Conservation (phyloP, 257 asterid genomes). For the Forsythia suspensa region DNA sequence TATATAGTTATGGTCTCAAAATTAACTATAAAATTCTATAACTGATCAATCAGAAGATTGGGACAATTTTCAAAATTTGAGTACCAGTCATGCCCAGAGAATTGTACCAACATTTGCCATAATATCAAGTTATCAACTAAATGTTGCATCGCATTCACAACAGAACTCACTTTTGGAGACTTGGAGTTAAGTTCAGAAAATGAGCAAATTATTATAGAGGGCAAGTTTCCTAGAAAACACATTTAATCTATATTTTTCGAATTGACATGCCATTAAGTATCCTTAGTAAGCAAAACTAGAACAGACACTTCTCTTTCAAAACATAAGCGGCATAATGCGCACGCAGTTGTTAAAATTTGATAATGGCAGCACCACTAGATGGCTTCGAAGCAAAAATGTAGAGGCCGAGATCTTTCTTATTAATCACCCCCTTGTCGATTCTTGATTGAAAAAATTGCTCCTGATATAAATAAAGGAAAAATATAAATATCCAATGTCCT, state of each 20-base stretch:
- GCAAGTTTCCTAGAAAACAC: not conserved
- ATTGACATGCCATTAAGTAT: not conserved
- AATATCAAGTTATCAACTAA: not conserved
- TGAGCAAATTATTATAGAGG: not conserved
- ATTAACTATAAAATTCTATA: no score
- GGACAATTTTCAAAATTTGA: no score
- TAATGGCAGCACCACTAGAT: slow-evolving; percentile 93
- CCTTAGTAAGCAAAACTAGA: not conserved
- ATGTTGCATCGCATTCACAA: not conserved
- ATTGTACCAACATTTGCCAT: not conserved
- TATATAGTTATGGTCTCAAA: no score
- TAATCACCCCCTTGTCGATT: slow-evolving; percentile 75
- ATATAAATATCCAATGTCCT: not conserved
- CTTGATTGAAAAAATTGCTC: slow-evolving; percentile 82
- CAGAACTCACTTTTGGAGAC: not conserved
- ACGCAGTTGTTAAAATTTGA: slow-evolving; percentile 41
- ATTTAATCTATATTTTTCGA: not conserved
- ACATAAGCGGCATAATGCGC: not conserved
- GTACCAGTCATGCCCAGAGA: no score
- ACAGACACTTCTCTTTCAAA: not conserved
- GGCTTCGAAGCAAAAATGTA: slow-evolving; percentile 92
- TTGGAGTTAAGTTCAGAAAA: not conserved
- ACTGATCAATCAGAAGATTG: no score
- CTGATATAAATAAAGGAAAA: slow-evolving; percentile 32
- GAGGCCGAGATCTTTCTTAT: slow-evolving; percentile 63